Evolutionary conservation across 192 early-diverging fungal genomes (phyloP).

Genomic region (Mortierella claussenii): DNA sequence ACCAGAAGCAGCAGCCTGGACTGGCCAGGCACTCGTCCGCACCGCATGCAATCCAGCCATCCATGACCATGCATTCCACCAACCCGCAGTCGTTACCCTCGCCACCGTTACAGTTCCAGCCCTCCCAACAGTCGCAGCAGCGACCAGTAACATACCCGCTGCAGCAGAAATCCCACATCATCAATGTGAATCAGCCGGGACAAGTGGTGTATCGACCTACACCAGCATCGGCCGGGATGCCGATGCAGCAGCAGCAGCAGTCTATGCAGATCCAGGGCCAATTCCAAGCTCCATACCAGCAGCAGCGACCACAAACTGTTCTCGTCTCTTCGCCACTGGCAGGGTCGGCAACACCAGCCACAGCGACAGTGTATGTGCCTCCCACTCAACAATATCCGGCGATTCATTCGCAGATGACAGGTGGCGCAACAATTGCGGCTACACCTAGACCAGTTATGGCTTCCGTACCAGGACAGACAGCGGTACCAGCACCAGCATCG

Average conservation of each 20-base stretch:
- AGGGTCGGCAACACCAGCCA: not conserved
- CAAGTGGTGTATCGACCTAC: no score
- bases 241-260: no score
- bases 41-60: not conserved
- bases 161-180: no score
- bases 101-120: no score
- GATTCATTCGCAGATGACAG: not conserved
- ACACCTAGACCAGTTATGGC: not conserved
- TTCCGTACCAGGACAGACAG: not conserved
- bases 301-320: not conserved
- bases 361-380: not conserved
- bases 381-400: not conserved
- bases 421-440: not conserved
- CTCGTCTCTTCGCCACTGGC: not conserved
- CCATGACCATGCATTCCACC: not conserved
- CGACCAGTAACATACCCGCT: no score
- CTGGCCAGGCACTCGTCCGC: not conserved
- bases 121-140: no score
- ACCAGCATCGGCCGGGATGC: no score
- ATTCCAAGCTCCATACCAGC: not conserved
- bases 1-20: not conserved
- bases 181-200: no score
- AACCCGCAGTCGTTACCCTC: constrained; percentile 2
- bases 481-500: not conserved
- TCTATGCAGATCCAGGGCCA: no score